A percentile compares a stretch with the other conserved stretches of the same genome.
Evolutionary conservation across 768 basidiomycete genomes (phyloP).

Genomic region (Lentinula sp.): DNA sequence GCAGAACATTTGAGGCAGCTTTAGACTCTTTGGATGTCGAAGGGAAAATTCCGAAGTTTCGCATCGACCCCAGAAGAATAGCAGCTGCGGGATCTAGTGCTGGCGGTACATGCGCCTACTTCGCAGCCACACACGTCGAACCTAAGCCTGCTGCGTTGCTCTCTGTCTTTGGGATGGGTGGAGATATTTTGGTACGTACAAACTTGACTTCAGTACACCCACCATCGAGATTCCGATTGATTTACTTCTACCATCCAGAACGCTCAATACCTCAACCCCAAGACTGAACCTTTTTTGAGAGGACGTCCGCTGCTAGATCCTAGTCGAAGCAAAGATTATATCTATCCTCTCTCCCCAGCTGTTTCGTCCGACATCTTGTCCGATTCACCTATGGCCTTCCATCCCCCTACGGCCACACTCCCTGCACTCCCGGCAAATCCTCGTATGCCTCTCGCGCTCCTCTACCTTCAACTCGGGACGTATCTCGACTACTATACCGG

Average conservation of each 20-base stretch:
- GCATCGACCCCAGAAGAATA: conserved; percentile 37
- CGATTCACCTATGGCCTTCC: background rate
- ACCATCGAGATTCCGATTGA: background rate
- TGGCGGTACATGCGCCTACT: conserved; percentile 59
- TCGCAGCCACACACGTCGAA: conserved; percentile 48
- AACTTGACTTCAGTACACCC: background rate
- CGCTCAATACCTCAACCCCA: background rate
- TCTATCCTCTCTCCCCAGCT: background rate
- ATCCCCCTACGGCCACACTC: background rate
- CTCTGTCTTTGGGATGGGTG: conserved; percentile 59
- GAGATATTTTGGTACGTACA: conserved; percentile 41
- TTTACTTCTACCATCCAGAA: background rate
- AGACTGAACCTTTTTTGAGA: background rate
- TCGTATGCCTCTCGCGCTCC: background rate
- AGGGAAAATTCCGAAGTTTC: conserved; percentile 15
- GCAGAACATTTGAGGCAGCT: conserved; percentile 12
- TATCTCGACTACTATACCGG: conserved; percentile 3
- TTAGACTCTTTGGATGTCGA: background rate
- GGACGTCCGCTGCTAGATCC: background rate
- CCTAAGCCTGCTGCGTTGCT: conserved; percentile 51
- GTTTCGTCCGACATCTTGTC: background rate
- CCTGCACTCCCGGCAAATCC: background rate
- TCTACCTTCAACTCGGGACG: background rate
- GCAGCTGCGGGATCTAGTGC: conserved; percentile 54
- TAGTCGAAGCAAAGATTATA: background rate